These are phyloP conservation scores for Spathaspora boniae DNA, from an alignment of 805 yeast genomes.

Conservation along the genomic window DNA sequence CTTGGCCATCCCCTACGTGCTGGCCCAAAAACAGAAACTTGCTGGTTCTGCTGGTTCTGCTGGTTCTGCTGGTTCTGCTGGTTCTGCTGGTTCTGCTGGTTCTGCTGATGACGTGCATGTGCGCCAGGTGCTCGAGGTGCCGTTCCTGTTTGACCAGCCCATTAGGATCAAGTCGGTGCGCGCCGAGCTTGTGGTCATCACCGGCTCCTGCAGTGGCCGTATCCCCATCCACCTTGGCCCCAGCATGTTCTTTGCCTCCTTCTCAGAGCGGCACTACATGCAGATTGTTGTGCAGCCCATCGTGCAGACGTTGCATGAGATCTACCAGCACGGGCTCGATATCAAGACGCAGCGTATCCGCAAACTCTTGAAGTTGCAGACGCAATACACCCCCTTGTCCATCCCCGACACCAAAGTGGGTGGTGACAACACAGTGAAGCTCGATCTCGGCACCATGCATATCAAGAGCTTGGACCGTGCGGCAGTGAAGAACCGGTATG, in stretches of 20 bases:
- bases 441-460: constrained; percentile 8
- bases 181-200: constrained; percentile 8
- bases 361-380: constrained; percentile 2
- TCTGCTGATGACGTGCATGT: too few relatives aligned
- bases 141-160: too few relatives aligned
- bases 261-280: not conserved
- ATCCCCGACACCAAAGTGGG: constrained; percentile 2
- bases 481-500: constrained; percentile 5
- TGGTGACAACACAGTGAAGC: not conserved
- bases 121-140: too few relatives aligned
- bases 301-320: not conserved
- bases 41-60: too few relatives aligned
- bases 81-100: too few relatives aligned
- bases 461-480: constrained; percentile 7
- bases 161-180: constrained; percentile 2
- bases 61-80: too few relatives aligned
- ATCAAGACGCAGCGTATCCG: not conserved
- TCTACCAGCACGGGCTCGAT: not conserved
- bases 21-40: too few relatives aligned
- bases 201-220: constrained; percentile 5
- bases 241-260: constrained; percentile 8
- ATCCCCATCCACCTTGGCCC: constrained; percentile 6
- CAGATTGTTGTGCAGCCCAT: constrained; percentile 7
- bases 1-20: too few relatives aligned
- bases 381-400: constrained; percentile 3